Conservation (phyloP, 371 early-diverging fungal genomes). For the Apophysomyces sp. region DNA sequence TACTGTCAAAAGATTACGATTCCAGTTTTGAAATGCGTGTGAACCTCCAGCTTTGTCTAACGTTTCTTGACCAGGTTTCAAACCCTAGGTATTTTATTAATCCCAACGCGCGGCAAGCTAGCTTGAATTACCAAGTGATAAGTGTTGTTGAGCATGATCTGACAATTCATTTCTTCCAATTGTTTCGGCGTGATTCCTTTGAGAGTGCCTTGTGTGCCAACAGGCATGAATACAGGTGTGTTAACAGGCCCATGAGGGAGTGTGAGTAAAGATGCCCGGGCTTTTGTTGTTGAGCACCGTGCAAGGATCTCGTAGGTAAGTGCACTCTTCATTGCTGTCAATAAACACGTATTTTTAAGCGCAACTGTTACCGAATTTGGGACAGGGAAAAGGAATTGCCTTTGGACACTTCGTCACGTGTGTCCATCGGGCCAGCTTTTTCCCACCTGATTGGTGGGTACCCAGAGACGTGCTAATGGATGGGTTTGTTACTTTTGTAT, state of each 20-base stretch:
- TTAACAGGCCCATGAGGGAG: conserved; percentile 85
- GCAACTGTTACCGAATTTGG: too few relatives aligned
- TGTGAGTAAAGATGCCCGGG: conserved; percentile 76
- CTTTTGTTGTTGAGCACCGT: conserved; percentile 89
- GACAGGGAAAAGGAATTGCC: too few relatives aligned
- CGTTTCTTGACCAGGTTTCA: conserved; percentile 73
- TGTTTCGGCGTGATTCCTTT: conserved; percentile 86
- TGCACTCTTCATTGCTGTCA: background rate
- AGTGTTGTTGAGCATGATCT: conserved; percentile 93
- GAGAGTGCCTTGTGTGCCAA: conserved; percentile 96
- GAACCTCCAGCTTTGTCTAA: conserved; percentile 79
- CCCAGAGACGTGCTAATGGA: too few relatives aligned
- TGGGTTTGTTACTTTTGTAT: too few relatives aligned
- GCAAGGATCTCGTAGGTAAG: conserved; percentile 32
- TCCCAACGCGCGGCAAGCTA: background rate
- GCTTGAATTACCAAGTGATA: conserved; percentile 79
- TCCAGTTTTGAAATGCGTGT: conserved; percentile 90
- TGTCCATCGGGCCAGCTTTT: too few relatives aligned
- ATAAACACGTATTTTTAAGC: too few relatives aligned
- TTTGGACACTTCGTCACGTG: too few relatives aligned
- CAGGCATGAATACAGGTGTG: conserved; percentile 97
- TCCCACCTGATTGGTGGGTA: too few relatives aligned
- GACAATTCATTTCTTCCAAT: conserved; percentile 81
- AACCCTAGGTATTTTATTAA: conserved; percentile 23
- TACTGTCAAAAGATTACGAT: conserved; percentile 83